Evolutionary conservation across 257 asterid genomes (phyloP), one percentile per base, ranked within the genome.

Genomic region (Solanum acaule): DNA sequence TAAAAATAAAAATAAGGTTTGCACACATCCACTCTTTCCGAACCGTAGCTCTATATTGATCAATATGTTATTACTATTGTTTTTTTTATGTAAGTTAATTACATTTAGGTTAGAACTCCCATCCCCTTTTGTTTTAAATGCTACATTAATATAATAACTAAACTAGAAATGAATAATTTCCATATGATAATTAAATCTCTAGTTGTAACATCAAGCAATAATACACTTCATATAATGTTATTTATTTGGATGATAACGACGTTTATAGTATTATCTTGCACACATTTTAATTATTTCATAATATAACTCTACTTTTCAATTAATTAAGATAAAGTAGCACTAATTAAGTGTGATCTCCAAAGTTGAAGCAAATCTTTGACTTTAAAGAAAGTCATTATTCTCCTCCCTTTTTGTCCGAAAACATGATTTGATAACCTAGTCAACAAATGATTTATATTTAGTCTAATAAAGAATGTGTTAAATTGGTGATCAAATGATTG

Each of bases 331-430:
- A 35, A 81, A 46, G 85, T 27, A 27, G 65, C 25, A 44, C 40
- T 81, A 81, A 27, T 46, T 46, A 81, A 29, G 40, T 5, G 68
- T 81, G 42, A 82, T 82, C 86, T 82, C 6, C 6, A 82, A 81
- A 82, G 70, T 29, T 81, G 42, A 82, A 49, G 42, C 44, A 82
- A 82, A 82, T 82, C 86, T 82, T 82, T 82, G 86, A 82, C 86
- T 49, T 16, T 18, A 3, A 46, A 18, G 29, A 81, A 18, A 18
- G 70, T 81, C 38, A 81, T 29, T 16, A 82, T 82, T 29, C 44
- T 82, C 68, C 44, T 3, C 44, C 29, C 86, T 49, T 82, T 82
- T 29, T 82, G 70, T 49, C 86, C 70, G 11, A 81, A 20, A 82
- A 49, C 20, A 49, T 82, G 11, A 82, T 82, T 10, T 49, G 44